Percentiles rank a stretch among this genome's conserved stretches.
phyloP scores from a whole-genome alignment of 2,329 filamentous ascomycete genomes.

The Aurifilum marmelostoma region DNA sequence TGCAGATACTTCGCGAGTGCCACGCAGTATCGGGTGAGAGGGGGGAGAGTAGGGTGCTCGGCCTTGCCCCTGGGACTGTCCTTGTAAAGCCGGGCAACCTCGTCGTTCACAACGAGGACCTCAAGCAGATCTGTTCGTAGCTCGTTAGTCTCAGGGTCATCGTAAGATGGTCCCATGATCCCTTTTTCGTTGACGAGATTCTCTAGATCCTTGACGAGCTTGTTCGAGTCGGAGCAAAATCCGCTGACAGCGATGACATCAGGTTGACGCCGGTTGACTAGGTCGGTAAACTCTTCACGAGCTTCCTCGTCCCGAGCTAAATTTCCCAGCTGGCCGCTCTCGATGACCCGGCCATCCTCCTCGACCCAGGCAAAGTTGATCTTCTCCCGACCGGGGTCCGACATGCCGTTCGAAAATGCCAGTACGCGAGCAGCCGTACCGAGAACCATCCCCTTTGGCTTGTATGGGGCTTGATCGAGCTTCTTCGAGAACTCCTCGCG shows the following conservation, averaged over 20 bases:
- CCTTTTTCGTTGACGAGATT: constrained; percentile 77
- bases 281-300: constrained; percentile 72
- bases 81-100: constrained; percentile 95
- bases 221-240: constrained; percentile 84
- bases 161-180: constrained; percentile 79
- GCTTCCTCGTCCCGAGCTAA: constrained; percentile 71
- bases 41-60: constrained; percentile 80
- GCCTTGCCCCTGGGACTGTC: constrained; percentile 77
- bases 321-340: constrained; percentile 86
- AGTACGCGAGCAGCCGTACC: constrained; percentile 88
- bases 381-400: constrained; percentile 72
- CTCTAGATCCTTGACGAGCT: constrained; percentile 79
- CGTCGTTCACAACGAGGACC: constrained; percentile 90
- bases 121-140: constrained; percentile 80
- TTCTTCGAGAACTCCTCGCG: constrained; percentile 87
- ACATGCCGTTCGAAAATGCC: constrained; percentile 83
- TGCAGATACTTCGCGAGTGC: constrained; percentile 90
- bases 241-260: constrained; percentile 91
- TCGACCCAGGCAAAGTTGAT: constrained; percentile 92
- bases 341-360: constrained; percentile 85
- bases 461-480: constrained; percentile 94
- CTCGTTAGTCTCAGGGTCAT: constrained; percentile 75
- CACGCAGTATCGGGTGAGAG: constrained; percentile 86
- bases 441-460: constrained; percentile 88
- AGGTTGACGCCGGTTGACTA: constrained; percentile 78